These are phyloP conservation scores for Styphnolobium japonicum DNA, from an alignment of 306 rosid genomes.

Conservation along the genomic window DNA sequence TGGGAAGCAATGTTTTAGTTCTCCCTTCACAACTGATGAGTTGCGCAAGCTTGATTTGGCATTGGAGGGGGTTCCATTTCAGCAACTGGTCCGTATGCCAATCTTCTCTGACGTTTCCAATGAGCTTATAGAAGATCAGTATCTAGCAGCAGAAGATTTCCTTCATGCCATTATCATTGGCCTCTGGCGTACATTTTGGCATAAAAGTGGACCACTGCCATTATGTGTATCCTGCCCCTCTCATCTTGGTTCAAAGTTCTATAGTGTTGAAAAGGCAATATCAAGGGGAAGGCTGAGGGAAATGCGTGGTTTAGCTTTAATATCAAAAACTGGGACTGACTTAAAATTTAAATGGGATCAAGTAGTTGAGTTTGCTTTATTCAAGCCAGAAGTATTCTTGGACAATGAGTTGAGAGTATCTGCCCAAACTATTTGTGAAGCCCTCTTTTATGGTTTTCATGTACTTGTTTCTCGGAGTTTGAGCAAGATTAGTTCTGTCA, in stretches of 20 bases:
- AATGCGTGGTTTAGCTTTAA: slow-evolving; percentile 67
- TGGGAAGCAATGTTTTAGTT: slow-evolving; percentile 47
- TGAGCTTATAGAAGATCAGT: slow-evolving; percentile 64
- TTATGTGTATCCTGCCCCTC: slow-evolving; percentile 76
- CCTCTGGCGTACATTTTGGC: slow-evolving; percentile 95
- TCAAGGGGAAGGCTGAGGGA: slow-evolving; percentile 74
- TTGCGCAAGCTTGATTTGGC: slow-evolving; percentile 84
- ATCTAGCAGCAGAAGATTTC: slow-evolving; percentile 82
- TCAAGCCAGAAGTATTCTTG: slow-evolving; percentile 60
- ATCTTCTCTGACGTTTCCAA: slow-evolving; percentile 35
- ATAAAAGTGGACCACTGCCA: slow-evolving; percentile 72
- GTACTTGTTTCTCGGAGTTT: slow-evolving; percentile 73
- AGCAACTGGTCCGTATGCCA: slow-evolving; percentile 88
- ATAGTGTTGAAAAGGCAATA: slow-evolving; percentile 69
- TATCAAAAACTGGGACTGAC: slow-evolving; percentile 57
- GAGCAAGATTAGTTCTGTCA: slow-evolving; percentile 59
- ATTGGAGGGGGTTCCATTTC: slow-evolving; percentile 77
- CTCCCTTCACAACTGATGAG: slow-evolving; percentile 72
- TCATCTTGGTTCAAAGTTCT: slow-evolving; percentile 73
- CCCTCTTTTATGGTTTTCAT: slow-evolving; percentile 90
- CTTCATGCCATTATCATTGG: slow-evolving; percentile 72
- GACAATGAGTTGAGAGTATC: slow-evolving; percentile 54
- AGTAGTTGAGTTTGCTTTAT: slow-evolving; percentile 64
- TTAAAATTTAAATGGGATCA: slow-evolving; percentile 78
- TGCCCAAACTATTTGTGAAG: slow-evolving; percentile 63